Percentiles rank a stretch among this genome's conserved stretches.
Conservation (phyloP, 768 basidiomycete species). For the Russula brevipes region DNA sequence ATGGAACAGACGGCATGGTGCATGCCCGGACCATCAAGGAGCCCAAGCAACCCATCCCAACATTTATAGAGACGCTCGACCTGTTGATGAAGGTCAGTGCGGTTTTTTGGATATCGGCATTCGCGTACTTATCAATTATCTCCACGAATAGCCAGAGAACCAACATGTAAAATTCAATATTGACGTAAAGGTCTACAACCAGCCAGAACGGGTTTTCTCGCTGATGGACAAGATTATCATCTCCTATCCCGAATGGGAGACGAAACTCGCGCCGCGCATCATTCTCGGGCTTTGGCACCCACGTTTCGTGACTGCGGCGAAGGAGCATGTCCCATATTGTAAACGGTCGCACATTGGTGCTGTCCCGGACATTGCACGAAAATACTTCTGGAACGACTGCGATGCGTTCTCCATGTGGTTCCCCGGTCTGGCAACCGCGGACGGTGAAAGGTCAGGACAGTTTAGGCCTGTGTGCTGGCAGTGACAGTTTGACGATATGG, state of each 20-base stretch:
- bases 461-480: not conserved
- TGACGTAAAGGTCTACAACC: slow-evolving; percentile 92
- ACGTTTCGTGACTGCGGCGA: slow-evolving; percentile 74
- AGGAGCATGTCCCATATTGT: slow-evolving; percentile 72
- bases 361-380: slow-evolving; percentile 63
- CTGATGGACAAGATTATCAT: slow-evolving; percentile 70
- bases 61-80: slow-evolving; percentile 77
- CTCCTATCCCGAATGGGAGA: slow-evolving; percentile 65
- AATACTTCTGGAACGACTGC: slow-evolving; percentile 86
- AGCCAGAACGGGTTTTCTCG: slow-evolving; percentile 77
- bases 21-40: slow-evolving; percentile 73
- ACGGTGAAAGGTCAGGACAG: slow-evolving; percentile 59
- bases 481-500: not conserved
- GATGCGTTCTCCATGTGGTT: slow-evolving; percentile 86
- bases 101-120: slow-evolving; percentile 15
- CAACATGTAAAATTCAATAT: slow-evolving; percentile 75
- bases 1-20: slow-evolving; percentile 53
- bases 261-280: slow-evolving; percentile 70
- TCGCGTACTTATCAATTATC: slow-evolving; percentile 8
- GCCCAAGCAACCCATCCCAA: slow-evolving; percentile 86
- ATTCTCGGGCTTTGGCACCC: slow-evolving; percentile 89
- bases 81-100: slow-evolving; percentile 67
- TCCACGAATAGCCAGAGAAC: slow-evolving; percentile 56
- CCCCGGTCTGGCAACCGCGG: slow-evolving; percentile 57
- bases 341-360: slow-evolving; percentile 80